Evolutionary conservation across 768 basidiomycete genomes (phyloP).

Genomic region (Amanita subjunquillea): DNA sequence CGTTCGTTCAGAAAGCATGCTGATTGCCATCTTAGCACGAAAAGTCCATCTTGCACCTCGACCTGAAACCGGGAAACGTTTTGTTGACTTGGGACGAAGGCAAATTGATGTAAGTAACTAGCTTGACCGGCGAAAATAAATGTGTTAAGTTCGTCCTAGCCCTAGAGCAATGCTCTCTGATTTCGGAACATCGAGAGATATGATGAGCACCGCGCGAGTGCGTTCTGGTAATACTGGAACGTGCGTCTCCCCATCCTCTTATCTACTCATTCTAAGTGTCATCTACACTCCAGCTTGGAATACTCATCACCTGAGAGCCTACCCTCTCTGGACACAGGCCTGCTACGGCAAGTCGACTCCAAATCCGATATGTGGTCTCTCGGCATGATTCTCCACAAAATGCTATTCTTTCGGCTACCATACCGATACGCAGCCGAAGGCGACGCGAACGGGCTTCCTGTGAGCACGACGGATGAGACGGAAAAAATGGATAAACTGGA

Average conservation of each 20-base stretch:
- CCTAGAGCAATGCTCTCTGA: slow-evolving; percentile 93
- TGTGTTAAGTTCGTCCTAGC: slow-evolving; percentile 25
- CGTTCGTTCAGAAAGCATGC: slow-evolving; percentile 2
- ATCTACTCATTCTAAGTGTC: background rate
- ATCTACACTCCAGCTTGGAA: slow-evolving; percentile 46
- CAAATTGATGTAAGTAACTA: slow-evolving; percentile 51
- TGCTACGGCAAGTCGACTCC: slow-evolving; percentile 64
- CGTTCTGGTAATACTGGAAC: slow-evolving; percentile 95
- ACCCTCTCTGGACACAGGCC: slow-evolving; percentile 52
- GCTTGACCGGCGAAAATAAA: background rate
- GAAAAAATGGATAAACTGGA: slow-evolving; percentile 66
- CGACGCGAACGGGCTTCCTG: slow-evolving; percentile 33
- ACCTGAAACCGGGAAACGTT: slow-evolving; percentile 92
- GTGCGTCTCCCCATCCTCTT: slow-evolving; percentile 32
- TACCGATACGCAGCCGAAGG: slow-evolving; percentile 65
- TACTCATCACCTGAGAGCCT: slow-evolving; percentile 87
- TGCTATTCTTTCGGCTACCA: slow-evolving; percentile 85
- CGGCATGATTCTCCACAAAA: slow-evolving; percentile 91
- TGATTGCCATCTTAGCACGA: slow-evolving; percentile 42
- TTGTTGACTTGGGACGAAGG: slow-evolving; percentile 88
- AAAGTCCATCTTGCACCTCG: slow-evolving; percentile 82
- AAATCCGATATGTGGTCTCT: slow-evolving; percentile 97
- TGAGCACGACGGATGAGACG: slow-evolving; percentile 31
- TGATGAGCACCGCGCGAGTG: slow-evolving; percentile 56
- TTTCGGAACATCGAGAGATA: slow-evolving; percentile 91